Percentiles rank a stretch among this genome's conserved stretches.
Conservation (phyloP, 257 asterid species). For the Scutellaria baicalensis region DNA sequence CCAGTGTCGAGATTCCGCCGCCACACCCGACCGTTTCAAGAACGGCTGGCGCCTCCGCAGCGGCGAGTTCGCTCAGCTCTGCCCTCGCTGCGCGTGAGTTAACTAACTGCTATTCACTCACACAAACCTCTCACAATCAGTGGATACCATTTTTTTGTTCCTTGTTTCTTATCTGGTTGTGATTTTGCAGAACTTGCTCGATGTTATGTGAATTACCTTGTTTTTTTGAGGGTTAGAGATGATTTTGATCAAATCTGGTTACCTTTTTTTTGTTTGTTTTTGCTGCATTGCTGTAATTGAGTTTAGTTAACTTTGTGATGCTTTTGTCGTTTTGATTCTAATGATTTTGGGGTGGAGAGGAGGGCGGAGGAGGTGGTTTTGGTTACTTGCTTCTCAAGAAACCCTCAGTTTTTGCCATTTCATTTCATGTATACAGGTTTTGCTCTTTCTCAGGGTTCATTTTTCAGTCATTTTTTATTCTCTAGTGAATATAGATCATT, state of each 20-base stretch:
- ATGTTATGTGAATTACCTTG: constrained; percentile 3
- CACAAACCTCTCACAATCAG: background rate
- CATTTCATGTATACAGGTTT: background rate
- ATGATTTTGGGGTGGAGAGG: background rate
- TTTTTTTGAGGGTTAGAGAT: background rate
- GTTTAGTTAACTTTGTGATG: background rate
- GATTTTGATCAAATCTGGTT: background rate
- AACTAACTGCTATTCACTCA: background rate
- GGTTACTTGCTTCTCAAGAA: constrained; percentile 40
- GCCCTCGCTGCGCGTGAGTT: constrained; percentile 42
- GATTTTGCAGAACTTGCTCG: background rate
- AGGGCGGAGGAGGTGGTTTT: background rate
- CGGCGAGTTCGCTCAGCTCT: constrained; percentile 42
- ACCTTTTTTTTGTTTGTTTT: background rate
- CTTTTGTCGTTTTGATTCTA: background rate
- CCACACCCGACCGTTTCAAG: constrained; percentile 20
- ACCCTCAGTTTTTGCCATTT: background rate
- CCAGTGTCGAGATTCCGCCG: constrained; percentile 27
- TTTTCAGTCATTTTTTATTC: background rate
- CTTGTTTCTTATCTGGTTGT: background rate
- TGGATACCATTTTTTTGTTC: background rate
- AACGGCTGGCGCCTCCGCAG: constrained; percentile 49
- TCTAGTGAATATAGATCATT: background rate
- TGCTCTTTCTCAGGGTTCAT: background rate
- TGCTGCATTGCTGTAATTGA: background rate